Percentiles rank a stretch among this genome's conserved stretches.
phyloP scores from a whole-genome alignment of 139 green algal genomes.

The Chlamydomonas schloesseri region DNA sequence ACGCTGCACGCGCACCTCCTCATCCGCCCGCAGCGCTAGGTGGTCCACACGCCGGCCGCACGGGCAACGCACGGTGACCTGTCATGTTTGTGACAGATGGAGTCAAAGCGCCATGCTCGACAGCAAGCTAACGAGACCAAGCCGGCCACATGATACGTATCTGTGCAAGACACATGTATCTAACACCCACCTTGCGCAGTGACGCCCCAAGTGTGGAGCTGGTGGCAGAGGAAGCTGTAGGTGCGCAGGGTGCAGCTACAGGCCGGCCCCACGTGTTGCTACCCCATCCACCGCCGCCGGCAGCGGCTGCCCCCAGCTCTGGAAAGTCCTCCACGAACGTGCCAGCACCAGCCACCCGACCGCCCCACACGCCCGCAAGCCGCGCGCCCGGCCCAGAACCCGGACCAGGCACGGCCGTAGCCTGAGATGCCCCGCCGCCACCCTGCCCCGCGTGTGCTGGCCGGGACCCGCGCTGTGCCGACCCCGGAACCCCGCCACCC shows the following conservation, averaged over 20 bases:
- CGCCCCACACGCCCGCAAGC: constrained; percentile 29
- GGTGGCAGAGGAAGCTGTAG: not conserved
- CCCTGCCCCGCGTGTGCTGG: not conserved
- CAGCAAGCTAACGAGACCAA: no score
- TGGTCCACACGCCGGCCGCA: constrained; percentile 72
- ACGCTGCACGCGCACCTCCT: not conserved
- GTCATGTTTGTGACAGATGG: constrained; percentile 4
- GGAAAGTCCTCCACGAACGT: constrained; percentile 44
- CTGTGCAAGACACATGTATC: no score
- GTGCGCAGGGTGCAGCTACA: not conserved
- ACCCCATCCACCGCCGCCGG: not conserved
- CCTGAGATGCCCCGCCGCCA: not conserved
- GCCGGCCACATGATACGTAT: not conserved
- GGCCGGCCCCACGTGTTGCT: not conserved
- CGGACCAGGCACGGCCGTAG: not conserved
- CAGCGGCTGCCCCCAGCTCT: constrained; percentile 3
- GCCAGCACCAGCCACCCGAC: not conserved
- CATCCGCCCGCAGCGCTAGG: constrained; percentile 51
- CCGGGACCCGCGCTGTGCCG: not conserved
- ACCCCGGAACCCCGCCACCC: not conserved
- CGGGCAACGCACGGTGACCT: constrained; percentile 60
- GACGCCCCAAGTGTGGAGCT: no score
- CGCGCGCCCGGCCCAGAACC: not conserved
- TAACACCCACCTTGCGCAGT: not conserved
- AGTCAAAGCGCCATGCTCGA: no score